phyloP scores from a whole-genome alignment of 176 grass and related monocot genomes.

The Panicum miliaceum region DNA sequence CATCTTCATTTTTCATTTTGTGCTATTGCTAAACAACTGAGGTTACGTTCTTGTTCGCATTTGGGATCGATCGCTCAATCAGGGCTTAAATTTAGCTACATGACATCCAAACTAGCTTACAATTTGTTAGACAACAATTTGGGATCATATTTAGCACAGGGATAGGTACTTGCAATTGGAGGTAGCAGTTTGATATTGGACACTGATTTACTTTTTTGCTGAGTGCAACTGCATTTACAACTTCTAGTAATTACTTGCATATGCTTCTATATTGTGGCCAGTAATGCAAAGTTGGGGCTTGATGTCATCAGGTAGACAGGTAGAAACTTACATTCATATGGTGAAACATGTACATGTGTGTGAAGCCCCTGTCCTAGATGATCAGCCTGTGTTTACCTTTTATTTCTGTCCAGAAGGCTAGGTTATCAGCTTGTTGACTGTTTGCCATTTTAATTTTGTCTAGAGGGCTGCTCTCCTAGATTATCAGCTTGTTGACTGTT shows the following conservation, averaged over 20 bases:
- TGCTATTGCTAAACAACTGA: neutral
- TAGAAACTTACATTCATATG: neutral
- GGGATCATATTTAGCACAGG: neutral
- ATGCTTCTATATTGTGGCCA: neutral
- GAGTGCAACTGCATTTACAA: neutral
- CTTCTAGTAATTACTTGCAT: neutral
- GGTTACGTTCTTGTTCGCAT: neutral
- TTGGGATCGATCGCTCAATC: neutral
- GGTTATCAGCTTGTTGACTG: too few species aligned
- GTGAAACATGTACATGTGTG: neutral
- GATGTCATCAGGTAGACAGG: neutral
- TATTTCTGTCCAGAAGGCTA: too few species aligned
- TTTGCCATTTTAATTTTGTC: too few species aligned
- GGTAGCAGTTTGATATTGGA: neutral
- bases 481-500: neutral
- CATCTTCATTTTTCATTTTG: neutral
- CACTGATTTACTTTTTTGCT: neutral
- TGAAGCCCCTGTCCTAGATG: neutral
- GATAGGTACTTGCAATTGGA: neutral
- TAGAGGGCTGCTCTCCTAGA: too few species aligned
- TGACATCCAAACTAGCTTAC: neutral
- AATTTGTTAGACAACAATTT: neutral
- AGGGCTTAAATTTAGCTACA: neutral
- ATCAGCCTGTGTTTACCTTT: neutral
- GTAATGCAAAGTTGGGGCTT: neutral